These are phyloP conservation scores for Cyberlindnera nakhonratchasimensis DNA, from an alignment of 805 yeast species.

Conservation along the genomic window DNA sequence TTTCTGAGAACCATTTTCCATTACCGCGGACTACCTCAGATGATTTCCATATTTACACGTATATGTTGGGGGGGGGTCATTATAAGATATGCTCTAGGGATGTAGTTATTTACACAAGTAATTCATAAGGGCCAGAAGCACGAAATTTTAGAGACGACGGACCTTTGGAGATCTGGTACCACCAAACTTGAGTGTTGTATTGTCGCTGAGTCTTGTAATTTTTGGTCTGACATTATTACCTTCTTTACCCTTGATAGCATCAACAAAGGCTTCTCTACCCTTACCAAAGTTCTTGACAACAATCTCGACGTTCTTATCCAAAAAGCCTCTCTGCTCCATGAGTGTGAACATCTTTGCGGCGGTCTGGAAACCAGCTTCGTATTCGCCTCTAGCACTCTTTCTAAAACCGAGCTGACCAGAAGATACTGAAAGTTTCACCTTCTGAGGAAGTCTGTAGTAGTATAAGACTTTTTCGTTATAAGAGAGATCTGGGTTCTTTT, in stretches of 20 bases:
- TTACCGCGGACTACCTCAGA: not conserved
- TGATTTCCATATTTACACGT: slow-evolving; percentile 8
- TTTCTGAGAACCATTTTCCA: too few relatives aligned
- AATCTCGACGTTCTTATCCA: slow-evolving; percentile 66
- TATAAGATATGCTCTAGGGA: slow-evolving; percentile 6
- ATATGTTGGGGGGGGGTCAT: slow-evolving; percentile 8
- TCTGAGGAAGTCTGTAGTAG: slow-evolving; percentile 76
- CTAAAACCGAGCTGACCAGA: slow-evolving; percentile 90
- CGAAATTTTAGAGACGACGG: slow-evolving; percentile 73
- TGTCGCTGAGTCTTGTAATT: slow-evolving; percentile 70
- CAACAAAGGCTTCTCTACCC: slow-evolving; percentile 82
- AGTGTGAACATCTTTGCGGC: slow-evolving; percentile 66
- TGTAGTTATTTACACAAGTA: slow-evolving; percentile 6
- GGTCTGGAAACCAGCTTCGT: slow-evolving; percentile 90
- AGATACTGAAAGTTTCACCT: slow-evolving; percentile 59
- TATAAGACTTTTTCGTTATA: slow-evolving; percentile 72
- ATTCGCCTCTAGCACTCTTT: slow-evolving; percentile 86
- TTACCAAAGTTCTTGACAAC: slow-evolving; percentile 81
- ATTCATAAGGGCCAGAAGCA: slow-evolving; percentile 1
- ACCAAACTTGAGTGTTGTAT: slow-evolving; percentile 84
- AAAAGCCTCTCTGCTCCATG: slow-evolving; percentile 58
- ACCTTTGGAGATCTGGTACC: slow-evolving; percentile 83
- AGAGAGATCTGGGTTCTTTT: slow-evolving; percentile 51
- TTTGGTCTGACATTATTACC: slow-evolving; percentile 66
- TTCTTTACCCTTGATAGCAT: slow-evolving; percentile 86